A percentile compares a stretch with the other conserved stretches of the same genome.
phyloP scores from a whole-genome alignment of 2,329 filamentous ascomycete genomes.

The Emmonsia crescens region DNA sequence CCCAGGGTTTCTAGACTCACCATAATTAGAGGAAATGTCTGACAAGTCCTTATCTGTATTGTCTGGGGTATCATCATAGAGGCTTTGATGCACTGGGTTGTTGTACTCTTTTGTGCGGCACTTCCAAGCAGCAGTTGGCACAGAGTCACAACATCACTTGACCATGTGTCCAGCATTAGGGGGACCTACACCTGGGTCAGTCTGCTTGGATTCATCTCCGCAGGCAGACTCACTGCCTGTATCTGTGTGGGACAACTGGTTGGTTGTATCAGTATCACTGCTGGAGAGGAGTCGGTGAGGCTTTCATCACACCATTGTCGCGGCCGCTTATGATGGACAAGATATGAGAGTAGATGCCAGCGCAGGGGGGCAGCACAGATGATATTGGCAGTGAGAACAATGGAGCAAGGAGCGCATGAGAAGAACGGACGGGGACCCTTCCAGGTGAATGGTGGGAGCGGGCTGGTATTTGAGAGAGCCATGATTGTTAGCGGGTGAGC shows the following conservation, averaged over 20 bases:
- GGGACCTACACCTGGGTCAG: no score
- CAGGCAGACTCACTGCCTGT: no score
- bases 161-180: background rate
- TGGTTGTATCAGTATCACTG: no score
- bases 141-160: slow-evolving; percentile 1
- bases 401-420: background rate
- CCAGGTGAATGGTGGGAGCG: background rate
- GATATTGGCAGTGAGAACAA: no score
- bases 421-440: no score
- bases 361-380: no score
- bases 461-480: background rate
- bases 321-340: no score
- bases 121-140: slow-evolving; percentile 2
- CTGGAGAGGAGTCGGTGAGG: no score
- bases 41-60: slow-evolving; percentile 16
- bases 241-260: no score
- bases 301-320: no score
- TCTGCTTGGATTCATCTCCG: no score
- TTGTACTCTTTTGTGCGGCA: background rate
- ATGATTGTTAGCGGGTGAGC: background rate
- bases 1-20: slow-evolving; percentile 12
- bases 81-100: background rate
- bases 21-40: slow-evolving; percentile 15
- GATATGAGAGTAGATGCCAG: no score
- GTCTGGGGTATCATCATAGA: slow-evolving; percentile 14